Evolutionary conservation across 2,329 filamentous ascomycete genomes (phyloP).

Genomic region (Neofusicoccum umdonicola): DNA sequence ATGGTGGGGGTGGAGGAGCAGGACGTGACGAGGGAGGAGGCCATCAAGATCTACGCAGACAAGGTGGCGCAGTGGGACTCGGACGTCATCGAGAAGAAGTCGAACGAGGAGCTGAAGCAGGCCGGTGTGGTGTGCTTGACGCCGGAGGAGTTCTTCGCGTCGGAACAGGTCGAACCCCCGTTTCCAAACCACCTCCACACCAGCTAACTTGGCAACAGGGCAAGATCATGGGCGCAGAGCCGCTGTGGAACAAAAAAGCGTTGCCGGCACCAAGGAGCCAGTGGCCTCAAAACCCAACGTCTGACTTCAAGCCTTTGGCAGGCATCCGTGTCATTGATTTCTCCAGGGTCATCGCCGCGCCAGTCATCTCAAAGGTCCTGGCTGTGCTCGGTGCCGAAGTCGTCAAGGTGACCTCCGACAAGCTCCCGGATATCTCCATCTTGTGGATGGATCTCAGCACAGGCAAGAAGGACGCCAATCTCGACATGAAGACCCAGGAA

Average conservation of each 20-base stretch:
- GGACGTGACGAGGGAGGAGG: constrained; percentile 25
- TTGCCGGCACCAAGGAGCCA: background rate
- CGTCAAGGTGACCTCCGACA: constrained; percentile 43
- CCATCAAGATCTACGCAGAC: constrained; percentile 33
- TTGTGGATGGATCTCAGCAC: constrained; percentile 49
- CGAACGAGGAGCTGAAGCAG: constrained; percentile 39
- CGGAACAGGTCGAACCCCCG: constrained; percentile 28
- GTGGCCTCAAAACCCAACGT: background rate
- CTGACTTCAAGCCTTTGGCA: constrained; percentile 37
- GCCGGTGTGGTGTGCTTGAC: constrained; percentile 42
- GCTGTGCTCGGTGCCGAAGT: constrained; percentile 50
- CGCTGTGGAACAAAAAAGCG: background rate
- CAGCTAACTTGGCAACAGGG: background rate
- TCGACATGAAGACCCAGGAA: constrained; percentile 43
- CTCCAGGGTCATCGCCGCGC: constrained; percentile 50
- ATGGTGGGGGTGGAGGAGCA: constrained; percentile 30
- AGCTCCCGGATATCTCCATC: constrained; percentile 41
- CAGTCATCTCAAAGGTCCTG: constrained; percentile 42
- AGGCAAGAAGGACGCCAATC: constrained; percentile 49
- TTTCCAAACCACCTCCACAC: too few species aligned
- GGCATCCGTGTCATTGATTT: constrained; percentile 53
- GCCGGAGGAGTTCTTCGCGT: constrained; percentile 37
- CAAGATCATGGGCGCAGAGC: constrained; percentile 8
- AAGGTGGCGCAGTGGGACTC: constrained; percentile 36
- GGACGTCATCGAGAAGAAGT: constrained; percentile 33